A percentile compares a stretch with the other conserved stretches of the same genome.
These are phyloP conservation scores for Tephrocybe sp. DNA, from an alignment of 768 basidiomycete genomes.

Conservation along the genomic window DNA sequence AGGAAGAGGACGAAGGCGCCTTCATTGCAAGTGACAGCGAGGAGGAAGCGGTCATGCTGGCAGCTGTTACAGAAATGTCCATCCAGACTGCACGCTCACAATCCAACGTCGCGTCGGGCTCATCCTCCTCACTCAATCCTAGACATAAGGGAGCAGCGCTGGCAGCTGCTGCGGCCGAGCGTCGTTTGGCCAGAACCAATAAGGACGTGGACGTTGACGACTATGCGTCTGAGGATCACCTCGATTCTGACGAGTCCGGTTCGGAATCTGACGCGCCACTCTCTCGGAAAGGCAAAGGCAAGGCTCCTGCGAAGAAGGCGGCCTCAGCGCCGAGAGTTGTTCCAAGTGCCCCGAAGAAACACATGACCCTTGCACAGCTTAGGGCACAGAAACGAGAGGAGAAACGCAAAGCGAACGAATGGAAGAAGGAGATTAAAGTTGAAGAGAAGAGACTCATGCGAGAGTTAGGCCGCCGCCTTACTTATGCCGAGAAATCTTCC, in stretches of 20 bases:
- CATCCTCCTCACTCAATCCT: slow-evolving; percentile 32
- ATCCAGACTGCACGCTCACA: slow-evolving; percentile 25
- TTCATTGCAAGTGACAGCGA: slow-evolving; percentile 24
- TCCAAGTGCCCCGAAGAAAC: slow-evolving; percentile 14
- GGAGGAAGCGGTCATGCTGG: slow-evolving; percentile 54
- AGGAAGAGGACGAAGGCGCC: slow-evolving; percentile 34
- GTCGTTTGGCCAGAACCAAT: slow-evolving; percentile 36
- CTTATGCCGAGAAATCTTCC: slow-evolving; percentile 69
- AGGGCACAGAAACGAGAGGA: slow-evolving; percentile 25
- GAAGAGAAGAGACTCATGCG: slow-evolving; percentile 50
- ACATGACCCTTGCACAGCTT: slow-evolving; percentile 33
- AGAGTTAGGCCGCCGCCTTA: slow-evolving; percentile 72
- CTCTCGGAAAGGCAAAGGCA: slow-evolving; percentile 31
- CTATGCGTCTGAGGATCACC: slow-evolving; percentile 21
- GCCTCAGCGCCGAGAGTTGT: slow-evolving; percentile 6
- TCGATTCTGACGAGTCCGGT: slow-evolving; percentile 21
- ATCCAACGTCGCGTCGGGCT: slow-evolving; percentile 32
- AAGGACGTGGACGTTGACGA: slow-evolving; percentile 31
- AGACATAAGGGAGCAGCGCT: slow-evolving; percentile 37
- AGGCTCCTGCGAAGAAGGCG: slow-evolving; percentile 27
- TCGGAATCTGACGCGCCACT: slow-evolving; percentile 25
- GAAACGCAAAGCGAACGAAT: slow-evolving; percentile 20
- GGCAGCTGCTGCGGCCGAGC: slow-evolving; percentile 55
- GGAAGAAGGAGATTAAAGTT: slow-evolving; percentile 28
- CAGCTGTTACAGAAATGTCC: slow-evolving; percentile 55